Conservation (phyloP, 179 eudicot species). For the Dionaea muscipula region DNA sequence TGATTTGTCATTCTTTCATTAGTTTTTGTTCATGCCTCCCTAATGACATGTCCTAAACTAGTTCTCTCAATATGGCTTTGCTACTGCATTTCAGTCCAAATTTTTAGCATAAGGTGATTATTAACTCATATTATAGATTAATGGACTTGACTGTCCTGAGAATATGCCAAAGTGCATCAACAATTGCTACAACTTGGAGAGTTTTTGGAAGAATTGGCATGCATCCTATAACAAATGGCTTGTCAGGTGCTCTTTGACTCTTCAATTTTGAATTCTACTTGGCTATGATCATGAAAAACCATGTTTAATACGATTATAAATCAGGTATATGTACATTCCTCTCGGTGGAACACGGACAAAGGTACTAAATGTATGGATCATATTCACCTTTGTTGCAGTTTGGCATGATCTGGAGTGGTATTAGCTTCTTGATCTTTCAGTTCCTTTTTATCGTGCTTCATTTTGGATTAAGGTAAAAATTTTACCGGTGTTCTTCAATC, state of each 20-base stretch:
- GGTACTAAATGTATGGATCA: constrained; percentile 82
- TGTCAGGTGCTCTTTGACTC: constrained; percentile 51
- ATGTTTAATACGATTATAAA: constrained; percentile 4
- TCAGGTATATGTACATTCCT: constrained; percentile 90
- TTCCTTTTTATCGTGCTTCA: background rate
- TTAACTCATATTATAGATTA: constrained; percentile 25
- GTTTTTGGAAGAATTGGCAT: constrained; percentile 98
- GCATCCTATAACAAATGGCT: constrained; percentile 98
- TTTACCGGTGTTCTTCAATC: background rate
- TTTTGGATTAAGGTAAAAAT: background rate
- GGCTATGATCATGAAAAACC: constrained; percentile 1
- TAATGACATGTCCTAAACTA: no score
- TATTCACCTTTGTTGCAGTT: constrained; percentile 93
- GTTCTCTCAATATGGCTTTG: no score
- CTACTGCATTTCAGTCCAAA: background rate
- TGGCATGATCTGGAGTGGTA: constrained; percentile 99
- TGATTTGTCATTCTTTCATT: no score
- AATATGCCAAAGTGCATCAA: constrained; percentile 95
- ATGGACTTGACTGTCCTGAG: constrained; percentile 83
- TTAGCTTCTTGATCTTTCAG: constrained; percentile 5
- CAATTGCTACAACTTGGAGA: constrained; percentile 83
- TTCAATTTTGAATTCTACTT: constrained; percentile 1
- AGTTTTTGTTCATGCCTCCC: no score
- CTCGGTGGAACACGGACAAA: constrained; percentile 83
- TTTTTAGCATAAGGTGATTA: background rate